Evolutionary conservation across 768 basidiomycete species (phyloP).

Genomic region (Mycena galopus): DNA sequence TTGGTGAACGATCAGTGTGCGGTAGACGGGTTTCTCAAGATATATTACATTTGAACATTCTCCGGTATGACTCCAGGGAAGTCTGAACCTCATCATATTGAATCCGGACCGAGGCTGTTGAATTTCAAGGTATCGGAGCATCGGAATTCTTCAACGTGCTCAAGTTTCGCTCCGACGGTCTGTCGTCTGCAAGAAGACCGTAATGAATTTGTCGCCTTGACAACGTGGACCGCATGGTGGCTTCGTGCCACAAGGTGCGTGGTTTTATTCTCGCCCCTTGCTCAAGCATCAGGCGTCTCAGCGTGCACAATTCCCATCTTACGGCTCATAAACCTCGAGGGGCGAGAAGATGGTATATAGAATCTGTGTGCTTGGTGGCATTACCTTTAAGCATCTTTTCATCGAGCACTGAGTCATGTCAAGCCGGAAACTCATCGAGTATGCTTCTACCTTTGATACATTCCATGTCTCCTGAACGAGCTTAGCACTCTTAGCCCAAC

Average conservation of each 20-base stretch:
- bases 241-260: slow-evolving; percentile 4
- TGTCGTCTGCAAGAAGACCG: too few species aligned
- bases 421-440: slow-evolving; percentile 8
- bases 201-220: too few species aligned
- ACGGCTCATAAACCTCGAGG: neutral
- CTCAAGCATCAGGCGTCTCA: slow-evolving; percentile 1
- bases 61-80: neutral
- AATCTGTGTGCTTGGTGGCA: neutral
- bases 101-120: neutral
- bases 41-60: neutral
- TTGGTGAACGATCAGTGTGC: too few species aligned
- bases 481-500: slow-evolving; percentile 11
- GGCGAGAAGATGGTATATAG: slow-evolving; percentile 15
- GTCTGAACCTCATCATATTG: neutral
- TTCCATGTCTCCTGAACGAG: neutral
- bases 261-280: slow-evolving; percentile 4
- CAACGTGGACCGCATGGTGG: slow-evolving; percentile 12
- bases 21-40: neutral
- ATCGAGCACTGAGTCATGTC: slow-evolving; percentile 6
- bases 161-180: too few species aligned
- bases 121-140: neutral
- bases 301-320: neutral
- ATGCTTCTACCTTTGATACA: slow-evolving; percentile 7
- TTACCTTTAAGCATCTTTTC: neutral
- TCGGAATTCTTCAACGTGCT: too few species aligned